These are phyloP conservation scores for Penicillium tannophilum DNA, from an alignment of 495 filamentous ascomycete species.

Conservation along the genomic window DNA sequence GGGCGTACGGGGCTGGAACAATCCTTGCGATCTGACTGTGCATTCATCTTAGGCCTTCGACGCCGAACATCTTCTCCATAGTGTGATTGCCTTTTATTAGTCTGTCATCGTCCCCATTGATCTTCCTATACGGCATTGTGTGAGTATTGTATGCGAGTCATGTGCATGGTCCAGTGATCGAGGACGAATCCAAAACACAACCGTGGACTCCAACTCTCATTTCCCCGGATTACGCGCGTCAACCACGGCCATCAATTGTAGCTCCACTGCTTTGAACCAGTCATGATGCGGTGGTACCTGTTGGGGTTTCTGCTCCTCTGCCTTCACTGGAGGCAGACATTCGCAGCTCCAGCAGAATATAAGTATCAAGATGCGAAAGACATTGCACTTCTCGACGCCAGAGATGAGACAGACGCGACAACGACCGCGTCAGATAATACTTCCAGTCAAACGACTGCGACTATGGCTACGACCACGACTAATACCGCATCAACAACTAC, in stretches of 20 bases:
- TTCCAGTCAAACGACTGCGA: constrained; percentile 12
- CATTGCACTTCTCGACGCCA: constrained; percentile 9
- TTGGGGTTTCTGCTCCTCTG: constrained; percentile 12
- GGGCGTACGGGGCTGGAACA: background rate
- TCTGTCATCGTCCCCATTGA: constrained; percentile 5
- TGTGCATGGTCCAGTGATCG: constrained; percentile 3
- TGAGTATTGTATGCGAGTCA: background rate
- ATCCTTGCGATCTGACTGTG: background rate
- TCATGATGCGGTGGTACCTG: constrained; percentile 27
- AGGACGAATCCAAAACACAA: background rate
- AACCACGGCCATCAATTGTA: background rate
- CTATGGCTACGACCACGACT: constrained; percentile 23
- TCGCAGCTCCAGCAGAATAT: constrained; percentile 20
- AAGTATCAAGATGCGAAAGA: constrained; percentile 11
- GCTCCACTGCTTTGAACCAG: background rate
- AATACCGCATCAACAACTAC: constrained; percentile 10
- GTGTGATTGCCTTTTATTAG: background rate
- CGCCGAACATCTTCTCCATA: background rate
- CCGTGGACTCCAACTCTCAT: background rate
- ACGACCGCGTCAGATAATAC: constrained; percentile 16
- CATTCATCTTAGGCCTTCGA: background rate
- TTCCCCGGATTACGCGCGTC: background rate
- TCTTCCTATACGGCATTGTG: background rate
- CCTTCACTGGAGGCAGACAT: constrained; percentile 13
- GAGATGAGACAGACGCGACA: constrained; percentile 13